Evolutionary conservation across 2,329 filamentous ascomycete species (phyloP), one percentile per base, ranked within the genome.

Genomic region (Aspergillus ibericus): DNA sequence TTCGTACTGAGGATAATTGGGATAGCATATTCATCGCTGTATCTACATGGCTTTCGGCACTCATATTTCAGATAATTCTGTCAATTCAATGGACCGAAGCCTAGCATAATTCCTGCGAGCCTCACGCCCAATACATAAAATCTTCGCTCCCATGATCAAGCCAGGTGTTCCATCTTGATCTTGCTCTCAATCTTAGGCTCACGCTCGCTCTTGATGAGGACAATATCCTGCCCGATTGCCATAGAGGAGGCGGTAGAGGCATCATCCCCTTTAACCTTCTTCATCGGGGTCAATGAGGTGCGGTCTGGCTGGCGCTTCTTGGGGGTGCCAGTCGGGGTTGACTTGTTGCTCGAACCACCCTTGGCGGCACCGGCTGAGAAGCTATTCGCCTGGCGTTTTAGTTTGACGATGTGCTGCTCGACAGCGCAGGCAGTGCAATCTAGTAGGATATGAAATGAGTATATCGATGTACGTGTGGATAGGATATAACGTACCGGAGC

Each of bases 351-450:
- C 1, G 32, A 2, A 12, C 20, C 36, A 6, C 20, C 50, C 8
- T 12, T 40, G 22, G n/a, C 9, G 6, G 20, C 6, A 7, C 27
- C 36, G 10, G 5, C 1, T 1, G 18, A 22, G 2, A 20, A 10
- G 3, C 6, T 22, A 6, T 18, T 20, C 3, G 16, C 53, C n/a
- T 48, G 20, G 13, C 56, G 55, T 13, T 25, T 56, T n/a, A 53
- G 42, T 34, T 46, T 59, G 7, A 15, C 29, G n/a, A 58, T 55
- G 8, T 57, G 59, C 29, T 53, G 29, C 1, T 59, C 48, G 10
- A 63, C 51, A 1, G 59, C 56, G 7, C 51, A 42, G 1, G 34
- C 7, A 15, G 55, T 59, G 16, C 61, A 62, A 2, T 56, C 61
- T 63, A 25, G 10, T 15, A n/a, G n/a, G n/a, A n/a, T n/a, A n/a